Base-by-base conservation (phyloP, 495 filamentous ascomycete genomes). In the Xylaria telfairii region DNA sequence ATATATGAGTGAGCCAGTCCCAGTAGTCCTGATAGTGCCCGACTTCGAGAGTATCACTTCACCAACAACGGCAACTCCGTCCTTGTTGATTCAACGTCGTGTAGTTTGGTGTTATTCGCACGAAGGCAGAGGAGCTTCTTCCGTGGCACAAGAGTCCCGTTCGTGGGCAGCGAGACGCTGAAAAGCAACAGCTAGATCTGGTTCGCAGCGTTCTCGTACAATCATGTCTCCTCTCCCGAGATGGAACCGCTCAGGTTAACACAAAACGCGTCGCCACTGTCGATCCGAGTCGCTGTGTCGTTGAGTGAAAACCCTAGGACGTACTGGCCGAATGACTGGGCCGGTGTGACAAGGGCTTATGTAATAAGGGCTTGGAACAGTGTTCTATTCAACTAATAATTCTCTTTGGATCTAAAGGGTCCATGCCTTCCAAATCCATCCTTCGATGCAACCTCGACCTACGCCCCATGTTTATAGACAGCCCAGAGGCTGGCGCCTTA, bases 61-160 rank as follows among this genome's bases (percentile, higher is more conserved):
- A 37, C 54, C 54, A 59, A 59, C 54, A 59, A 37, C 17, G 17
- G 54, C 54, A n/a, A 59, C 30, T 34, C 54, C 54, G 37, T 59
- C 54, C 26, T 37, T 19, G 17, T 59, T 59, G 30, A 59, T 19
- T 59, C 54, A 19, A 59, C 54, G n/a, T 59, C 54, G 13, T 12
- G 54, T 19, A 59, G 54, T 30, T 59, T 32, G 54, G 54, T 59
- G 17, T 0, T 59, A 37, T 59, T 59, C 10, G 54, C 54, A 37
- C 54, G 54, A 59, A 59, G 30, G n/a, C 28, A 59, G 54, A 32
- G 54, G 54, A 59, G 54, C 15, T 59, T 30, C 17, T 19, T 59
- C 30, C 54, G 28, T 19, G 26, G 28, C 54, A 37, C 13, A 8
- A 6, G 19, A 59, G 30, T 19, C 15, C 15, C 17, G 28, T 59